Base-by-base conservation (phyloP, 2,329 filamentous ascomycete genomes). In the Botrytis squamosa region DNA sequence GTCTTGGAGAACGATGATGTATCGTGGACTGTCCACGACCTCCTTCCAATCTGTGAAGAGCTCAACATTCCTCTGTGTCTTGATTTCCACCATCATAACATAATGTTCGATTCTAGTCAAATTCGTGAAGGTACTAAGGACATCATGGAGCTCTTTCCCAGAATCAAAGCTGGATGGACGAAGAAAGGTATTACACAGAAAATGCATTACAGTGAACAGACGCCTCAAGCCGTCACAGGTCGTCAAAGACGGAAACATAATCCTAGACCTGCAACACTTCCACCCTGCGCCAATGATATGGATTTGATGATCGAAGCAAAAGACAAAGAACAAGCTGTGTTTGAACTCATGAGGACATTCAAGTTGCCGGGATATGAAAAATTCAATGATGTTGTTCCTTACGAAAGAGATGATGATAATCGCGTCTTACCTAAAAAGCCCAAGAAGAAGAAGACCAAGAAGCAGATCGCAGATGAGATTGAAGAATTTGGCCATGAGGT, bases 231-330 rank as follows among this genome's bases (percentile, higher is more conserved):
- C 1, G 88, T 97, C 59, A 97, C 94, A 0, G 88, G 88, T 0
- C 88, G 90, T 0, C 92, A 97, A 77, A 86, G 95, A 42, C 88
- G 95, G 74, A 98, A 97, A 82, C 95, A 98, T 80, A 94, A 90
- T 52, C 87, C 93, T 0, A 88, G 95, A 14, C 94, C 97, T 2
- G 87, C 87, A 76, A 92, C 90, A 0, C 83, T 98, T 0, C 95
- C 95, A 0, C 95, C 95, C 0, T 98, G 95, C 79, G 86, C 90
- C 6, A 85, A 89, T 1, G 90, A 92, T 46, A 96, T 97, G 92
- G 95, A 98, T 80, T 85, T 98, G n/a, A 98, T 98, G 95, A 98
- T 98, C 75, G 95, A 98, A 84, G 95, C 95, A 66, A 98, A 98
- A 82, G 95, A 98, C 80, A 98, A 98, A 83, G 95, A 98, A 81